phyloP scores from a whole-genome alignment of 2,329 filamentous ascomycete species.

The Ophiosphaerella narmari region DNA sequence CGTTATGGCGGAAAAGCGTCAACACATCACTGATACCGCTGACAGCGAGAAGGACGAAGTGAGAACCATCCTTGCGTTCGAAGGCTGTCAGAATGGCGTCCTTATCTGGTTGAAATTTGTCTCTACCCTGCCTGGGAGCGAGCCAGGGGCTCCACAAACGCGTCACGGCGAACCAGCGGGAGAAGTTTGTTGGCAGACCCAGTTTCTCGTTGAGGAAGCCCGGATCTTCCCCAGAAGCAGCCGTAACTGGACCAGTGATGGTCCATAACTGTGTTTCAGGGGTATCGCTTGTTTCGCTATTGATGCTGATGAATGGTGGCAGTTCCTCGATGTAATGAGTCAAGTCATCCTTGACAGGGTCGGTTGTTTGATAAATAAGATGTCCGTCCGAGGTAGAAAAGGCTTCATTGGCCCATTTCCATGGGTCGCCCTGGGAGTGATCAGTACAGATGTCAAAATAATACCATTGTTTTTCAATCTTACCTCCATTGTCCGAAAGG shows the following conservation, averaged over 20 bases:
- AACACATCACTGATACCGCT: slow-evolving; percentile 74
- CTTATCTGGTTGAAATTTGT: slow-evolving; percentile 70
- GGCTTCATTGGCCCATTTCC: slow-evolving; percentile 73
- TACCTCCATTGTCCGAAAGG: slow-evolving; percentile 60
- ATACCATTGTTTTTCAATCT: not conserved
- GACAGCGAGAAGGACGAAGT: slow-evolving; percentile 77
- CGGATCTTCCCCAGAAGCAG: slow-evolving; percentile 63
- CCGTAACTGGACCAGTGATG: slow-evolving; percentile 61
- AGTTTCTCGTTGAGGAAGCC: slow-evolving; percentile 61
- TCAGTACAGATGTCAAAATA: slow-evolving; percentile 1
- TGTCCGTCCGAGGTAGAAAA: slow-evolving; percentile 67
- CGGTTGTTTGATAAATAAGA: slow-evolving; percentile 57
- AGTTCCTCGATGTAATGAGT: slow-evolving; percentile 62
- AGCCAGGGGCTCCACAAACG: slow-evolving; percentile 84
- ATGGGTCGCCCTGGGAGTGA: slow-evolving; percentile 51
- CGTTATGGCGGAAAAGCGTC: slow-evolving; percentile 69
- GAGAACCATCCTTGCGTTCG: slow-evolving; percentile 70
- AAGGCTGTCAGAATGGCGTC: slow-evolving; percentile 82
- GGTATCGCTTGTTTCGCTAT: slow-evolving; percentile 65
- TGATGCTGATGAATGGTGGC: slow-evolving; percentile 60
- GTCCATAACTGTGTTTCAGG: slow-evolving; percentile 73
- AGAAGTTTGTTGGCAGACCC: slow-evolving; percentile 66
- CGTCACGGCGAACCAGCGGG: slow-evolving; percentile 81
- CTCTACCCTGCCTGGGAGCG: slow-evolving; percentile 80
- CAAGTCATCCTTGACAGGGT: slow-evolving; percentile 49